Percentiles rank a stretch among this genome's conserved stretches.
Evolutionary conservation across 75 land plant species (phyloP).

Genomic region (Pinus taeda): DNA sequence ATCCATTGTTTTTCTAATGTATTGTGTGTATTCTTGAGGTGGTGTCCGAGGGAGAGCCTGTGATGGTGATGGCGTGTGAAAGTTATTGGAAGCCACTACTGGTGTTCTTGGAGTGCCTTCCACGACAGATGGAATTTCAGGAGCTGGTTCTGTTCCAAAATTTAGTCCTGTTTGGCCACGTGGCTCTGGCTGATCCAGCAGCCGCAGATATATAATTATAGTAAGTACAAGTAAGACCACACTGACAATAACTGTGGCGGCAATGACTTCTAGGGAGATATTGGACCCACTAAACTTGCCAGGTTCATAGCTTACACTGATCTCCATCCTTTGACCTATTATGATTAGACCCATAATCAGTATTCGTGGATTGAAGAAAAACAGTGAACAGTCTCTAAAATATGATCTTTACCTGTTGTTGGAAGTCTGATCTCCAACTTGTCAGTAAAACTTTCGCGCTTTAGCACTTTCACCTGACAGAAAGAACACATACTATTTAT

Average conservation of each 20-base stretch:
- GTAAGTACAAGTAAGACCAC: slow-evolving; percentile 29
- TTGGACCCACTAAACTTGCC: slow-evolving; percentile 11
- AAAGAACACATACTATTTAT: background rate
- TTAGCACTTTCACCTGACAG: slow-evolving; percentile 36
- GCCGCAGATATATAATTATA: slow-evolving; percentile 31
- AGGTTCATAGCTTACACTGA: slow-evolving; percentile 55
- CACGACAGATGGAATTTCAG: slow-evolving; percentile 16
- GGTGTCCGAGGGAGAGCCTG: slow-evolving; percentile 49
- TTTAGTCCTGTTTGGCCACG: background rate
- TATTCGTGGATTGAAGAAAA: background rate
- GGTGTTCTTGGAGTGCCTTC: slow-evolving; percentile 24
- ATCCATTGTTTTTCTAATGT: slow-evolving; percentile 86
- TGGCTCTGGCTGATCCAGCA: slow-evolving; percentile 30
- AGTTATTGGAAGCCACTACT: background rate
- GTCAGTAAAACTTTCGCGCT: slow-evolving; percentile 35
- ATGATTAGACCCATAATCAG: background rate
- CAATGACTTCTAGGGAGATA: background rate
- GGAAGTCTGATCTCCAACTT: slow-evolving; percentile 49
- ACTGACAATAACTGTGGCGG: slow-evolving; percentile 17
- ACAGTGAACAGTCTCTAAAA: background rate
- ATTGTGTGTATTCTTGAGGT: slow-evolving; percentile 82
- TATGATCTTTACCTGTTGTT: slow-evolving; percentile 21
- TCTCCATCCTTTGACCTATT: slow-evolving; percentile 77
- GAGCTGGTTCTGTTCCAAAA: slow-evolving; percentile 8
- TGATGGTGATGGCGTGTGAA: slow-evolving; percentile 10